These are phyloP conservation scores for Cardamine occulta DNA, from an alignment of 345 rosid species.

Conservation along the genomic window DNA sequence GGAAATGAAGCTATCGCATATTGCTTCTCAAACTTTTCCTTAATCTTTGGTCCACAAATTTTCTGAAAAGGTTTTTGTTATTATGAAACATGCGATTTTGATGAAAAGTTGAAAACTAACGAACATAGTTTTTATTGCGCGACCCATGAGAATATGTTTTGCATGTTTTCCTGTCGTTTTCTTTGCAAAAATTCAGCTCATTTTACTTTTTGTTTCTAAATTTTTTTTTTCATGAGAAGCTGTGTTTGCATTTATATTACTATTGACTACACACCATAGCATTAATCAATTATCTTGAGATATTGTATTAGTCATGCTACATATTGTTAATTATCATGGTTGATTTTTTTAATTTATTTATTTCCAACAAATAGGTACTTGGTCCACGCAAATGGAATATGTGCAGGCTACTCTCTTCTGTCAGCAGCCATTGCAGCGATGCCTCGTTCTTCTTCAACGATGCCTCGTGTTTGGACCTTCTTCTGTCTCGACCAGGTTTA, in stretches of 20 bases:
- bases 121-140: neutral
- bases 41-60: neutral
- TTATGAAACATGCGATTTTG: neutral
- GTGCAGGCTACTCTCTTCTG: constrained; percentile 93
- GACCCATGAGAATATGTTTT: neutral
- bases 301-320: neutral
- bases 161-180: neutral
- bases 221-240: neutral
- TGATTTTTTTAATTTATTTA: neutral
- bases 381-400: constrained; percentile 96
- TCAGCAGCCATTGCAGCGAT: constrained; percentile 75
- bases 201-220: too few relatives aligned
- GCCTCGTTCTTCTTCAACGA: constrained; percentile 67
- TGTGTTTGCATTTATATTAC: neutral
- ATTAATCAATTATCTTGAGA: neutral
- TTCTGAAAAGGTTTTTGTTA: neutral
- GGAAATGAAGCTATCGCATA: neutral
- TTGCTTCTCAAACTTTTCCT: neutral
- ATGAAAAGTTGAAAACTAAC: neutral
- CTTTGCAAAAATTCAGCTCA: neutral
- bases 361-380: constrained; percentile 56
- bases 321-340: constrained; percentile 4
- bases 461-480: constrained; percentile 83
- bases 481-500: constrained; percentile 85
- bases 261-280: neutral